These are phyloP conservation scores for Neofusicoccum umdonicola DNA, from an alignment of 2,329 filamentous ascomycete species.

Conservation along the genomic window DNA sequence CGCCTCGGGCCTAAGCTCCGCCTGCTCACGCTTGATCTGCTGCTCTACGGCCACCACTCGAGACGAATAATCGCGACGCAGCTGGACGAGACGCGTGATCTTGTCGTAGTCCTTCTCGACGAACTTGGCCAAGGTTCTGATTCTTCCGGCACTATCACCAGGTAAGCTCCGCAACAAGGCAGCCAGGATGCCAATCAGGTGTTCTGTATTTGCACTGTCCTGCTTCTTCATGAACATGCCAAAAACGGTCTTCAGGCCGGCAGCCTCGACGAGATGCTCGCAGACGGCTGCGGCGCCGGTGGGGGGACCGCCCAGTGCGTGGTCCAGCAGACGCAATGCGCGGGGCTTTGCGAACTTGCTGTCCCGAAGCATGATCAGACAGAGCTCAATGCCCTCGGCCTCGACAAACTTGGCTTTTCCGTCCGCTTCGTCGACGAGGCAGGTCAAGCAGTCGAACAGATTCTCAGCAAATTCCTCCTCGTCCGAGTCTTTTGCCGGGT, in stretches of 20 bases:
- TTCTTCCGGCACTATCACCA: constrained; percentile 71
- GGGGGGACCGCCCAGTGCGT: constrained; percentile 54
- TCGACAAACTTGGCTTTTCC: constrained; percentile 83
- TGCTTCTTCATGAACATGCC: constrained; percentile 84
- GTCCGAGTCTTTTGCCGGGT: constrained; percentile 79
- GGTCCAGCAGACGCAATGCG: constrained; percentile 79
- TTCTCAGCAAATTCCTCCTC: constrained; percentile 97
- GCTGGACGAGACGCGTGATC: constrained; percentile 65
- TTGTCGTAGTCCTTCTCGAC: constrained; percentile 94
- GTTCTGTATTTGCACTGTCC: constrained; percentile 66
- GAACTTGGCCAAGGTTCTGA: constrained; percentile 87
- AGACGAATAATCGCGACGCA: constrained; percentile 69
- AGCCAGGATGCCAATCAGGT: constrained; percentile 80
- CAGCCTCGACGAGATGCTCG: constrained; percentile 73
- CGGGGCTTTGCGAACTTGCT: constrained; percentile 78
- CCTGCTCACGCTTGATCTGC: constrained; percentile 59
- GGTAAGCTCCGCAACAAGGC: constrained; percentile 78
- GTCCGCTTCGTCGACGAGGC: constrained; percentile 68
- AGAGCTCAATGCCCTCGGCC: constrained; percentile 88
- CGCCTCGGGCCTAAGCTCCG: constrained; percentile 60
- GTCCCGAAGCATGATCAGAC: constrained; percentile 86
- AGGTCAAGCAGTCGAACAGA: constrained; percentile 81
- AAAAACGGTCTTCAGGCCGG: constrained; percentile 81
- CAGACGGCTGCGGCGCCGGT: constrained; percentile 56
- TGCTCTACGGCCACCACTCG: constrained; percentile 63